A percentile compares a stretch with the other conserved stretches of the same genome.
These are phyloP conservation scores for Xylariales sp. DNA, from an alignment of 2,329 filamentous ascomycete species.

Conservation along the genomic window DNA sequence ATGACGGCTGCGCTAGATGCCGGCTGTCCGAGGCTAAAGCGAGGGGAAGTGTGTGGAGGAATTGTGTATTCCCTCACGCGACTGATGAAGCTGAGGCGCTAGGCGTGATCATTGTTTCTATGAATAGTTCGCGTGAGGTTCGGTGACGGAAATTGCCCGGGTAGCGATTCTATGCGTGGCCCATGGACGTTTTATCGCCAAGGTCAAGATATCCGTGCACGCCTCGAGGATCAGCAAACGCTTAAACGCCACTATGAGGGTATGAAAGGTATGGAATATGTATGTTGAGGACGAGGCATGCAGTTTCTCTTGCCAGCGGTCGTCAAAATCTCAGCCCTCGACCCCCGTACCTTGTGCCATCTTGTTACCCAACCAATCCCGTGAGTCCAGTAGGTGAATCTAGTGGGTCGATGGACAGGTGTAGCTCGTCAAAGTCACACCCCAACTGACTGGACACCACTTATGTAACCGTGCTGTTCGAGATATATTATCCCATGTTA, in stretches of 20 bases:
- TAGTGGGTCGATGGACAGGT: slow-evolving; percentile 1
- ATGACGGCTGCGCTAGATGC: not conserved
- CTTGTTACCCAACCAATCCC: slow-evolving; percentile 16
- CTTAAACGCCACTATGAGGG: slow-evolving; percentile 1
- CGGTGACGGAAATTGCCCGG: not conserved
- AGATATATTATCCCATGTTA: slow-evolving; percentile 2
- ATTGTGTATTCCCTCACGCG: not conserved
- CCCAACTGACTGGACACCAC: slow-evolving; percentile 12
- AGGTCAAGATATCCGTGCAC: slow-evolving; percentile 4
- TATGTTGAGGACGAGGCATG: not conserved
- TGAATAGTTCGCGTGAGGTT: slow-evolving; percentile 24
- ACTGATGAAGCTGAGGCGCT: slow-evolving; percentile 16
- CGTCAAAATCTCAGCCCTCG: slow-evolving; percentile 1
- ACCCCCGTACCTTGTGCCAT: not conserved
- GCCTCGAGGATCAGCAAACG: slow-evolving; percentile 11
- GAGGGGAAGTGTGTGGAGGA: slow-evolving; percentile 10
- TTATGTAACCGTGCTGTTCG: slow-evolving; percentile 13
- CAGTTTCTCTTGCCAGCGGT: not conserved
- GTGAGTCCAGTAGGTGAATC: slow-evolving; percentile 17
- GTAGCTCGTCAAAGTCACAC: slow-evolving; percentile 15
- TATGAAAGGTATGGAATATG: not conserved
- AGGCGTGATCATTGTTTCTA: slow-evolving; percentile 13
- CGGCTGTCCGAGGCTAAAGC: slow-evolving; percentile 1
- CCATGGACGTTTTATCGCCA: slow-evolving; percentile 4
- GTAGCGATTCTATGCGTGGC: slow-evolving; percentile 14